Conservation (phyloP, 2,329 filamentous ascomycete species). For the Aureobasidium musti region DNA sequence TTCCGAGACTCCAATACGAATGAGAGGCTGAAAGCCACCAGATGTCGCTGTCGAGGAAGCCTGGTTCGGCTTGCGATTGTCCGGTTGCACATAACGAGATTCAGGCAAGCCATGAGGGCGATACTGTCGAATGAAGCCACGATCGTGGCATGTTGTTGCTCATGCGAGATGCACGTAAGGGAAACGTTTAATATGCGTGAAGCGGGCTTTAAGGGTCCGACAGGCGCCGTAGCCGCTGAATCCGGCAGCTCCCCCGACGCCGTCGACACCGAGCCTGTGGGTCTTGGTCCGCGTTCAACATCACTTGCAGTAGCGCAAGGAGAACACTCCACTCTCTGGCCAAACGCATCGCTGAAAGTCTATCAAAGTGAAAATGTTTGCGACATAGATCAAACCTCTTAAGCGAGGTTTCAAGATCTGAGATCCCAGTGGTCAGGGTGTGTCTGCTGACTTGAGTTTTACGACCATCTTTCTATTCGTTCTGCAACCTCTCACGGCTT, state of each 20-base stretch:
- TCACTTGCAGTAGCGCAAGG: constrained; percentile 6
- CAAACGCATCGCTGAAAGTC: constrained; percentile 8
- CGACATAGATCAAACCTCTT: neutral
- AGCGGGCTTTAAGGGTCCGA: neutral
- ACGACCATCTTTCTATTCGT: neutral
- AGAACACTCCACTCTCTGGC: neutral
- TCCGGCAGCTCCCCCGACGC: constrained; percentile 11
- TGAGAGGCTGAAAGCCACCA: neutral
- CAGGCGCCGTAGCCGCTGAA: neutral
- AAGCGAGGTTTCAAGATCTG: constrained; percentile 9
- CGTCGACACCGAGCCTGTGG: constrained; percentile 7
- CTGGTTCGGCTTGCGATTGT: neutral
- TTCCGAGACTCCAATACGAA: neutral
- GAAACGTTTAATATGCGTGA: constrained; percentile 15
- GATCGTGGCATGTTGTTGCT: neutral
- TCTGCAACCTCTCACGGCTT: neutral
- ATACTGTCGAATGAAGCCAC: neutral
- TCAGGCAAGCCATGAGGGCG: neutral
- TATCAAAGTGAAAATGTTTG: neutral
- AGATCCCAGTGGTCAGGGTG: neutral
- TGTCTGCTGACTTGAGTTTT: neutral
- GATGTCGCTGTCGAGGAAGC: neutral
- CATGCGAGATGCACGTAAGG: constrained; percentile 19
- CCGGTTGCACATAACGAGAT: neutral
- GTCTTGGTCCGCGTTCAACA: constrained; percentile 1